Conservation (phyloP, 139 green algal species). For the Diplosphaera chodatii region DNA sequence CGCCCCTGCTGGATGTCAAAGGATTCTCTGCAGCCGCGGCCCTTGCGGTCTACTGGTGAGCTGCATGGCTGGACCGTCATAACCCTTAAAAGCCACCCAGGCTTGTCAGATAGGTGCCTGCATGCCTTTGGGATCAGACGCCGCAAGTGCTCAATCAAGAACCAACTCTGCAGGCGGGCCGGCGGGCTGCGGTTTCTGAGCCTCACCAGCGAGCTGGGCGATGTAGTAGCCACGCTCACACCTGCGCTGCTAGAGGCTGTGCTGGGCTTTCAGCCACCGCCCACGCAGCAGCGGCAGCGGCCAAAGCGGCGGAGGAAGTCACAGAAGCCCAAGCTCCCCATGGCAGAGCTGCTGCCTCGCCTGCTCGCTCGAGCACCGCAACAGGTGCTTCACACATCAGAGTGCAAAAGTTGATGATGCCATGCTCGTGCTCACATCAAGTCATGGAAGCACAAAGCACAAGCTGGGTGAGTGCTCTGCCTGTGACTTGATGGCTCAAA, state of each 20-base stretch:
- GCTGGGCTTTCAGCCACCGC: background rate
- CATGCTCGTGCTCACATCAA: no score
- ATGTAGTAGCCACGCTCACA: background rate
- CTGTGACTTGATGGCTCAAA: no score
- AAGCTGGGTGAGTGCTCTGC: no score
- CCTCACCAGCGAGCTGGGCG: background rate
- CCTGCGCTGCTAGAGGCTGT: background rate
- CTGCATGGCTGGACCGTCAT: no score
- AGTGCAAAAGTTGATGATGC: no score
- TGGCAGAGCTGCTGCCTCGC: background rate
- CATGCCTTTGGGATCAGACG: no score
- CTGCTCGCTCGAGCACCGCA: background rate
- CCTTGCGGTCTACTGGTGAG: background rate
- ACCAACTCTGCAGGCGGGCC: background rate
- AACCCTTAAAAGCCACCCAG: no score
- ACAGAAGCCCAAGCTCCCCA: background rate
- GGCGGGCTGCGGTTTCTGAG: background rate
- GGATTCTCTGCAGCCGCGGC: background rate
- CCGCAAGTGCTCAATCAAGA: no score
- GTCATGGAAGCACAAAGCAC: no score
- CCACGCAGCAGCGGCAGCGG: background rate
- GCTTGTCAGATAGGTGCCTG: no score
- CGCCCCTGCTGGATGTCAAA: background rate
- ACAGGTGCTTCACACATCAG: no score
- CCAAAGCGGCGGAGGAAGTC: background rate